Evolutionary conservation across 192 early-diverging fungal species (phyloP), one percentile per base, ranked within the genome.

Genomic region (Coemansia sp.): DNA sequence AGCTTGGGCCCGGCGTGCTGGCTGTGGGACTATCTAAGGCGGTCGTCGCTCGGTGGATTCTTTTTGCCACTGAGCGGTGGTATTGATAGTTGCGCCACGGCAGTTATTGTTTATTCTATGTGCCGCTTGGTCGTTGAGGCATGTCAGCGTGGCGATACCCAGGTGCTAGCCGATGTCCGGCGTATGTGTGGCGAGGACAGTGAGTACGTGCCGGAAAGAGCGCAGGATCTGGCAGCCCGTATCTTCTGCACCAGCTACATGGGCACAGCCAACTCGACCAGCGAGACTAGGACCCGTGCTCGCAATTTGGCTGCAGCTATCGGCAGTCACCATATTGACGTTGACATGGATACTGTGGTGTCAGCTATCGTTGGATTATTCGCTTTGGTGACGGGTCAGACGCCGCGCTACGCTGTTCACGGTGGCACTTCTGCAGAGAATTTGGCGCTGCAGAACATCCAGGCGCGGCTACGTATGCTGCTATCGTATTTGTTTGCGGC

Each of bases 1-100:
- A 91, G 87, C 11, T 69, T 93, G 58, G 96, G 97, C 16, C 97
- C 97, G 23, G 96, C 97, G 2, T 98, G 98, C 86, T 99, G 98
- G 98, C 87, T 99, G 23, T 99, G 98, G 98, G 98, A 99, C 76
- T 99, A 99, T 69, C 84, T 99, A 39, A 87, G 98, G 8, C 84
- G 98, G 26, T 96, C 96, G 30, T 92, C 93, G 50, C 87, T 88
- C 13, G 88, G 88, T 8, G 97, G 97, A 1, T 98, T 89, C 85
- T 99, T 99, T 69, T 80, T 99, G 60, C 96, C 97, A 17, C 79
- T 99, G 46, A 96, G 94, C 75, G 97, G 97, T 55, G 97, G 97
- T n/a, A 92, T 99, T 26, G 97, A 99, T 73, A 96, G 94, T 72
- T 99, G 97, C 75, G 85, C 94, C 30, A 94, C 86, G 14, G 95